Percentiles rank a stretch among this genome's conserved stretches.
phyloP scores from a whole-genome alignment of 164 flowering plant species.

The Vitis rupestris region DNA sequence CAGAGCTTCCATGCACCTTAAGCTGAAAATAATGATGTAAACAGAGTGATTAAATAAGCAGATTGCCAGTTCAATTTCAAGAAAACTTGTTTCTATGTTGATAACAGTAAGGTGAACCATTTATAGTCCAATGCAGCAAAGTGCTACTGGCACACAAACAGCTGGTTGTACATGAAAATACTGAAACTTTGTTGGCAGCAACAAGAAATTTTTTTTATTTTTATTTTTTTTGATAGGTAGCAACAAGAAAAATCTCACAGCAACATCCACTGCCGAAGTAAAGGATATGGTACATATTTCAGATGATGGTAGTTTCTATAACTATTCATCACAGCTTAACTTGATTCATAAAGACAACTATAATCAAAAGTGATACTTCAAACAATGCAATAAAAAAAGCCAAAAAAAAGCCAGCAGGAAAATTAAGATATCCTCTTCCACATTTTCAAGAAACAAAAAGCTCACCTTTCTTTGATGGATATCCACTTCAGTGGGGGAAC shows the following conservation, averaged over 20 bases:
- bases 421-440: slow-evolving; percentile 30
- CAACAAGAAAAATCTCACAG: too few relatives aligned
- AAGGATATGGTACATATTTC: too few relatives aligned
- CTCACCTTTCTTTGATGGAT: slow-evolving; percentile 15
- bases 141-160: too few relatives aligned
- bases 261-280: too few relatives aligned
- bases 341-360: not conserved
- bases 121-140: too few relatives aligned
- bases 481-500: slow-evolving; percentile 10
- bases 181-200: too few relatives aligned
- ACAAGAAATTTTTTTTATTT: too few relatives aligned
- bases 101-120: too few relatives aligned
- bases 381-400: not conserved
- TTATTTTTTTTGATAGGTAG: too few relatives aligned
- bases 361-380: not conserved
- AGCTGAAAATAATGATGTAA: slow-evolving; percentile 16
- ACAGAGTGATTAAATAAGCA: not conserved
- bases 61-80: not conserved
- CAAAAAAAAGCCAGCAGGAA: not conserved
- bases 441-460: slow-evolving; percentile 11
- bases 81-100: too few relatives aligned
- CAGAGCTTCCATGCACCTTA: not conserved
- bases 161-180: too few relatives aligned
- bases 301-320: too few relatives aligned
- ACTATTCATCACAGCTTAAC: not conserved